Percentiles rank a stretch among this genome's conserved stretches.
phyloP scores from a whole-genome alignment of 1,284 basidiomycete genomes.

The Sporisorium scitamineum region DNA sequence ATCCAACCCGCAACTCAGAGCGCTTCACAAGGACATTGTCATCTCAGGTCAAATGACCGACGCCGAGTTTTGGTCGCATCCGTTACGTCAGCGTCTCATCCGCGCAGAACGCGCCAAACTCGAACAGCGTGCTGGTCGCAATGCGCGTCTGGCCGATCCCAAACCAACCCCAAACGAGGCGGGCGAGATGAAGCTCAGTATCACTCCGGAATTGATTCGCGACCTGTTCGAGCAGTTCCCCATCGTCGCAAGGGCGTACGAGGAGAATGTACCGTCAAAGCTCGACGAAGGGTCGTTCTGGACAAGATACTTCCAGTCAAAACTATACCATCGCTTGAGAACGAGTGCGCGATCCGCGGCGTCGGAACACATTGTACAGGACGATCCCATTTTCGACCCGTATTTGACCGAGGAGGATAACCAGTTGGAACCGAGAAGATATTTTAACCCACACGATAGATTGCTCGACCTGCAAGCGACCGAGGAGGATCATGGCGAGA shows the following conservation, averaged over 20 bases:
- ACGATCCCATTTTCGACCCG: constrained; percentile 93
- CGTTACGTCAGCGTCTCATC: constrained; percentile 59
- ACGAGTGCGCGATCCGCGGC: constrained; percentile 89
- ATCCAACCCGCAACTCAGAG: constrained; percentile 55
- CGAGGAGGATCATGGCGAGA: constrained; percentile 90
- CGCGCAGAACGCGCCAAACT: constrained; percentile 58
- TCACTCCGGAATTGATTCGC: constrained; percentile 90
- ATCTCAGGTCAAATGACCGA: constrained; percentile 55
- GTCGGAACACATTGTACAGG: constrained; percentile 84
- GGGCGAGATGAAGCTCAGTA: constrained; percentile 80
- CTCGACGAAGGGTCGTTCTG: constrained; percentile 92
- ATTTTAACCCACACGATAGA: constrained; percentile 78
- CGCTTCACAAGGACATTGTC: constrained; percentile 66
- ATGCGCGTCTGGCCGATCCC: constrained; percentile 66
- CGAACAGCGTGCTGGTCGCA: constrained; percentile 61
- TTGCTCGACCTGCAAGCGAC: constrained; percentile 90
- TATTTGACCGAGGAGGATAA: constrained; percentile 96
- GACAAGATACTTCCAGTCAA: constrained; percentile 95
- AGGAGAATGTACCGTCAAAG: constrained; percentile 89
- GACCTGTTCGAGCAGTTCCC: constrained; percentile 99
- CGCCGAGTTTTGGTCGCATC: constrained; percentile 68
- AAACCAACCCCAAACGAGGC: constrained; percentile 60
- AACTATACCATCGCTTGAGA: constrained; percentile 91
- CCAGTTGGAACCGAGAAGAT: constrained; percentile 82
- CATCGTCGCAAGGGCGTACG: constrained; percentile 89